Conservation (phyloP, 2,329 filamentous ascomycete genomes). For the Arachnopeziza araneosa region DNA sequence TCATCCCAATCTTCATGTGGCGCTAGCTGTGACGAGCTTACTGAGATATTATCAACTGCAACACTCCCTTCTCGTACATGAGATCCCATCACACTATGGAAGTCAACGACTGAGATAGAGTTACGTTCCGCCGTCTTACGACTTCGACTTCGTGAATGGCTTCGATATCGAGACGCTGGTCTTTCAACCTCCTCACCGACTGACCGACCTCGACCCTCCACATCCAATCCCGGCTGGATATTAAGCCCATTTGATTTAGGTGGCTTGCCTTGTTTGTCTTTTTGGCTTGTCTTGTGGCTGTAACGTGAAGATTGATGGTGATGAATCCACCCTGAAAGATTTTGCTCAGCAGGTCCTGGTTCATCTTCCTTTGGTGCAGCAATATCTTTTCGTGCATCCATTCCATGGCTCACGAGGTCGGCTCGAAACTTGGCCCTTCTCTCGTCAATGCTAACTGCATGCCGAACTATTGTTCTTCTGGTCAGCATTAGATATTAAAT, state of each 20-base stretch:
- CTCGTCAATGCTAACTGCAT: slow-evolving; percentile 13
- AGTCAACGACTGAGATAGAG: not conserved
- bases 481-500: not conserved
- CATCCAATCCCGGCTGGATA: not conserved
- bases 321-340: not conserved
- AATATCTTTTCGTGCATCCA: not conserved
- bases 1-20: not conserved
- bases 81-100: not conserved
- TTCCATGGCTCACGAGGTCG: not conserved
- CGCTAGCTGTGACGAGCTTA: not conserved
- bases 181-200: slow-evolving; percentile 4
- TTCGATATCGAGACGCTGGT: not conserved
- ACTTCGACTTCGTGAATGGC: not conserved
- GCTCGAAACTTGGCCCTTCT: slow-evolving; percentile 9
- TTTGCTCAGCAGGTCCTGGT: not conserved
- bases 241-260: not conserved
- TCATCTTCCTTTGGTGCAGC: not conserved
- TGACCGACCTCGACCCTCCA: not conserved
- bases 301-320: not conserved
- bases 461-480: slow-evolving; percentile 4
- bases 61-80: not conserved
- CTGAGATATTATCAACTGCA: not conserved
- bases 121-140: not conserved
- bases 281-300: not conserved
- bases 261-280: not conserved